Base-by-base conservation (phyloP, 2,329 filamentous ascomycete species). In the Cladosporium phlei region DNA sequence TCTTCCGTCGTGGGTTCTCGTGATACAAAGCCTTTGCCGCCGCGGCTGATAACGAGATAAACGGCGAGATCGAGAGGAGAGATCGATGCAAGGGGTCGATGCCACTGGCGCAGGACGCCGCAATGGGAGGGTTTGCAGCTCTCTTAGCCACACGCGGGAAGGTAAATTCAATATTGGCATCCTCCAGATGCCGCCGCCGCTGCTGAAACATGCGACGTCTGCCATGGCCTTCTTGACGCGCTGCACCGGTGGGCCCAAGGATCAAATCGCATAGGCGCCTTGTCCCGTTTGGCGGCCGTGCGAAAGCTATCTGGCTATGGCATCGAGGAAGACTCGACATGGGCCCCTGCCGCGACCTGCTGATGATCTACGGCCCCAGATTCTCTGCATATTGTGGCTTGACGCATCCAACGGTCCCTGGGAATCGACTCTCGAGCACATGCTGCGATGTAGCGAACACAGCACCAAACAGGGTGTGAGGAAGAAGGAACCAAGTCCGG, bases 351-450 rank as follows among this genome's bases (percentile, higher is more conserved):
- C 22, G 21, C 17, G 24, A 17, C 42, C 42, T 45, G 42, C 42
- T 25, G 42, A 28, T 40, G 37, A 47, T 35, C 45, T 47, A 37
- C 45, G 35, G 37, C 34, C 45, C 45, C 37, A 40, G 45, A 47
- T 39, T 39, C 17, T 35, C 45, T 47, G 45, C 45, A 40, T 47
- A 24, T 30, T 39, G 45, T 47, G 45, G 45, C 45, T 40, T 47
- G 45, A 34, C 21, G 32, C 32, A 32, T 24, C 22, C 32, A 29
- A 35, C 32, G 29, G 21, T 45, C 42, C 17, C 20, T 45, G 5
- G 28, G 7, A 33, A 43, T 45, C 22, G 17, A n/a, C n/a, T n/a
- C n/a, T n/a, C n/a, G n/a, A n/a, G n/a, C n/a, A n/a, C n/a, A n/a
- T n/a, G n/a, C 27, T 45, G 16, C 24, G 16, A 21, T n/a, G 19